Conservation (phyloP, 164 flowering plant species). For the Vitis cinerea region DNA sequence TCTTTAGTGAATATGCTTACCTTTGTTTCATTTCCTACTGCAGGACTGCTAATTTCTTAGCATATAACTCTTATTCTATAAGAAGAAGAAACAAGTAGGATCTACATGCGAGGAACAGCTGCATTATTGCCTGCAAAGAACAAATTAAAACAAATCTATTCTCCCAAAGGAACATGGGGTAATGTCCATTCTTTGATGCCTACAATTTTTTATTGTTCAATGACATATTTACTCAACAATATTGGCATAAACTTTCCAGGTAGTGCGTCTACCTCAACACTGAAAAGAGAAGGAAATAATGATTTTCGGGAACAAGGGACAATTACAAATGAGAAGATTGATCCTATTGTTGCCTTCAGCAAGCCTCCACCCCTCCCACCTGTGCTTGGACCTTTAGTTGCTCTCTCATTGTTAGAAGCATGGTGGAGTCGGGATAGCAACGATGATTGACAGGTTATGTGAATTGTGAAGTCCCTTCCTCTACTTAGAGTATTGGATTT, state of each 20-base stretch:
- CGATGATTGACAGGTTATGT: slow-evolving; percentile 40
- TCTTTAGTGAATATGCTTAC: too few species aligned
- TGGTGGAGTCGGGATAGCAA: slow-evolving; percentile 39
- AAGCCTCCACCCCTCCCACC: slow-evolving; percentile 70
- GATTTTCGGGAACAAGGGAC: slow-evolving; percentile 16
- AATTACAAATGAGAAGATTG: slow-evolving; percentile 31
- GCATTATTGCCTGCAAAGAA: slow-evolving; percentile 24
- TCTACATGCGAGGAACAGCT: slow-evolving; percentile 38
- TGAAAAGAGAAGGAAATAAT: slow-evolving; percentile 34
- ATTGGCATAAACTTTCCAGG: slow-evolving; percentile 11
- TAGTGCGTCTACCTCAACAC: slow-evolving; percentile 24
- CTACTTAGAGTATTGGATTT: background rate
- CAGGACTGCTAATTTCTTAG: too few species aligned
- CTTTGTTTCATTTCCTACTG: too few species aligned
- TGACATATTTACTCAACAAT: background rate
- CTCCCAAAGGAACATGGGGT: slow-evolving; percentile 35
- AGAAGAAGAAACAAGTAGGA: slow-evolving; percentile 22
- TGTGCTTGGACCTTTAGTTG: slow-evolving; percentile 53
- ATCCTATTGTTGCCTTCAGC: slow-evolving; percentile 62
- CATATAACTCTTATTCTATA: background rate
- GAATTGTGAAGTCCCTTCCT: background rate
- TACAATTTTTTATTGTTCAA: background rate
- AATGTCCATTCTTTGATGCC: slow-evolving; percentile 2
- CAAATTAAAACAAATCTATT: slow-evolving; percentile 26
- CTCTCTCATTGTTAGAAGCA: slow-evolving; percentile 52